These are phyloP conservation scores for Syzygium oleosum DNA, from an alignment of 345 rosid species.

Conservation along the genomic window DNA sequence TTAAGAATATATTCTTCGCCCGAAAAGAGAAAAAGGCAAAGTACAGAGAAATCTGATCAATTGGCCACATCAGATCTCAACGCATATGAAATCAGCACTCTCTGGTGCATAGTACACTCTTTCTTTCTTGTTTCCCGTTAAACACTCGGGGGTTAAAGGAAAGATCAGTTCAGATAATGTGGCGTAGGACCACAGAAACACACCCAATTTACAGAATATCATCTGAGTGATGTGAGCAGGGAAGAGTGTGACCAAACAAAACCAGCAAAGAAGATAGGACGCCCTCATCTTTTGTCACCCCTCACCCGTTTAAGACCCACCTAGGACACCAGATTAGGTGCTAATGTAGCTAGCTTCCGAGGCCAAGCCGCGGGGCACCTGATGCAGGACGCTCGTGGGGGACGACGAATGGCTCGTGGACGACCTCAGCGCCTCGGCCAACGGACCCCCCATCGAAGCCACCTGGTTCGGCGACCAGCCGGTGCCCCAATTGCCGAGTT, in stretches of 20 bases:
- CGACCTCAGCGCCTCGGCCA: slow-evolving; percentile 77
- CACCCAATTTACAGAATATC: background rate
- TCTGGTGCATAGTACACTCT: background rate
- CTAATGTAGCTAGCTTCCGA: slow-evolving; percentile 17
- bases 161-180: background rate
- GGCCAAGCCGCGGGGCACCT: slow-evolving; percentile 35
- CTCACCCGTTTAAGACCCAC: background rate
- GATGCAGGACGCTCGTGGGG: slow-evolving; percentile 75
- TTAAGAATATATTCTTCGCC: background rate
- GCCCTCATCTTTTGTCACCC: background rate
- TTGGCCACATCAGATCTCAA: background rate
- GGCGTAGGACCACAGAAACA: background rate
- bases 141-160: background rate
- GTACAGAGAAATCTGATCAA: background rate
- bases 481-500: slow-evolving; percentile 36
- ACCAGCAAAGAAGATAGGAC: background rate
- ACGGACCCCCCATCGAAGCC: slow-evolving; percentile 79
- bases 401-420: slow-evolving; percentile 42
- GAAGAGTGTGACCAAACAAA: background rate
- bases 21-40: background rate
- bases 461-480: slow-evolving; percentile 52
- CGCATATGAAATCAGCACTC: background rate
- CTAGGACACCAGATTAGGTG: background rate
- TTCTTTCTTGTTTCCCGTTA: background rate
- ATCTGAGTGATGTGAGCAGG: background rate